Conservation (phyloP, 148 eudicot genomes). For the Suaeda aralocaspica region DNA sequence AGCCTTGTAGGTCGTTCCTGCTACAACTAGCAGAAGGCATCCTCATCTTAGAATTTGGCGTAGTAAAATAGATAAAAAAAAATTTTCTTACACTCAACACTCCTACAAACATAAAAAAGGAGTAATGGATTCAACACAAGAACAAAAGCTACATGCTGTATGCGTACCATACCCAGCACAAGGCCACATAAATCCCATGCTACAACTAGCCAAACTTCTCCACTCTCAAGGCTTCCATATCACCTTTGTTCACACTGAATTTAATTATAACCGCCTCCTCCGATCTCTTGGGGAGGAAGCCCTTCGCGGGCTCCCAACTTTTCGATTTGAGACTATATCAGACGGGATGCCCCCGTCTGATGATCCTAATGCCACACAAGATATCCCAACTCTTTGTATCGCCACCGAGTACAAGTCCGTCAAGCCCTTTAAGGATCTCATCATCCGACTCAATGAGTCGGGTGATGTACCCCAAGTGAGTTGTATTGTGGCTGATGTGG, state of each 20-base stretch:
- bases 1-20: too few species aligned
- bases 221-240: constrained; percentile 27
- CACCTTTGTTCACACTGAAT: constrained; percentile 31
- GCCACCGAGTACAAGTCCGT: constrained; percentile 15
- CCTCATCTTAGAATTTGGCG: too few species aligned
- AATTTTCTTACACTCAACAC: too few species aligned
- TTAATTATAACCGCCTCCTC: too few species aligned
- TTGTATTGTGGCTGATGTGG: constrained; percentile 33
- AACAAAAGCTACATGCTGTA: too few species aligned
- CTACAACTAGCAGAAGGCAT: too few species aligned
- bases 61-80: too few species aligned
- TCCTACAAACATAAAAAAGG: too few species aligned
- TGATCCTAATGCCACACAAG: not conserved
- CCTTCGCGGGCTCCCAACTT: too few species aligned
- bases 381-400: not conserved
- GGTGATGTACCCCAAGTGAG: constrained; percentile 25
- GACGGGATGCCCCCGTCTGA: not conserved
- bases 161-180: constrained; percentile 13
- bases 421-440: constrained; percentile 29
- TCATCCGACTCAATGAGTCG: constrained; percentile 2
- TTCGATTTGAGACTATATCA: too few species aligned
- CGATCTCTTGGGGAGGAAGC: too few species aligned
- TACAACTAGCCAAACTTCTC: constrained; percentile 37
- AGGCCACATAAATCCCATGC: constrained; percentile 42
- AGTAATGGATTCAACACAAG: too few species aligned